These are phyloP conservation scores for Termitomyces sp. DNA, from an alignment of 1,284 basidiomycete genomes.

Conservation along the genomic window DNA sequence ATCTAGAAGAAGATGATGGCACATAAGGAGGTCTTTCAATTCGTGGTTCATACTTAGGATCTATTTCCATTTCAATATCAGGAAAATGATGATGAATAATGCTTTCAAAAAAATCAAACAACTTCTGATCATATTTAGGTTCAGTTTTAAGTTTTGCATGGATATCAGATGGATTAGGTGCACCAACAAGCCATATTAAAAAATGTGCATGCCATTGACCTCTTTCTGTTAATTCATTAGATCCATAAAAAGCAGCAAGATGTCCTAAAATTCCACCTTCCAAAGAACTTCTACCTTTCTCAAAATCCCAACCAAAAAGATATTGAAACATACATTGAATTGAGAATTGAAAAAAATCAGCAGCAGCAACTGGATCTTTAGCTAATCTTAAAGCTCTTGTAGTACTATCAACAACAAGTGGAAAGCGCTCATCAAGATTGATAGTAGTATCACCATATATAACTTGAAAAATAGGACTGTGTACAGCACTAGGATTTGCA, in stretches of 20 bases:
- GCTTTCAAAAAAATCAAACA: slow-evolving; percentile 3
- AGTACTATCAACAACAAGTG: neutral
- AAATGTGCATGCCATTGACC: neutral
- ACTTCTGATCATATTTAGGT: neutral
- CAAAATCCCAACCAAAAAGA: slow-evolving; percentile 3
- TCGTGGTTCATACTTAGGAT: neutral
- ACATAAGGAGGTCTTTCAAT: too few species aligned
- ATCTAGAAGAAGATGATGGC: too few species aligned
- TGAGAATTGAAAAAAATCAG: neutral
- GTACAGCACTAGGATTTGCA: neutral
- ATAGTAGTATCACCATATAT: neutral
- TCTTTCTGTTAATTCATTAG: neutral
- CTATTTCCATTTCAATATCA: neutral
- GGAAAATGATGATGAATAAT: slow-evolving; percentile 8
- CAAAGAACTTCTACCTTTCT: neutral
- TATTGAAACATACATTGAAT: neutral
- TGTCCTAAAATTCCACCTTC: slow-evolving; percentile 4
- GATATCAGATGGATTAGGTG: slow-evolving; percentile 4
- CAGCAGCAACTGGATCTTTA: slow-evolving; percentile 1
- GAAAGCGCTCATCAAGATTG: neutral
- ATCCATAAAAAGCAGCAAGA: slow-evolving; percentile 5
- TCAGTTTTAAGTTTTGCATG: neutral
- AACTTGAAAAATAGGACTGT: neutral
- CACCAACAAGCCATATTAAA: slow-evolving; percentile 2
- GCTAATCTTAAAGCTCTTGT: neutral